Conservation (phyloP, 768 basidiomycete species). For the Coprinopsis marcescibilis region DNA sequence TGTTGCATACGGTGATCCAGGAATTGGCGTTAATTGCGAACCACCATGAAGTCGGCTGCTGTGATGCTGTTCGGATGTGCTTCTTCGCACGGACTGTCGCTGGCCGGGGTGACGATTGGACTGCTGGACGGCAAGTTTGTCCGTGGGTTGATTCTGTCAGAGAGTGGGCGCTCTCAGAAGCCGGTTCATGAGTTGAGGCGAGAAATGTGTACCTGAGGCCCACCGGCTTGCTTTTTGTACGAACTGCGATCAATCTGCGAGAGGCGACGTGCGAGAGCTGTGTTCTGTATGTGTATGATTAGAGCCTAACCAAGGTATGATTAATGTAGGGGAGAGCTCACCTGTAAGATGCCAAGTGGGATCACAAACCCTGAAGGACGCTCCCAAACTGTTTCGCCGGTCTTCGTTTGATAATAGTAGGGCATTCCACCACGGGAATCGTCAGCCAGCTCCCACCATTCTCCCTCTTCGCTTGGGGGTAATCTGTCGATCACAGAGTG, state of each 20-base stretch:
- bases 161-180: conserved; percentile 1
- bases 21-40: conserved; percentile 56
- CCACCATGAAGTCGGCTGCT: conserved; percentile 28
- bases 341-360: conserved; percentile 84
- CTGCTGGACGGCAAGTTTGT: conserved; percentile 9
- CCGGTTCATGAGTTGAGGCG: not conserved
- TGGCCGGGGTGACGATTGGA: conserved; percentile 9
- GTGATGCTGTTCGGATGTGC: conserved; percentile 20
- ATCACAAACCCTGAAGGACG: conserved; percentile 88
- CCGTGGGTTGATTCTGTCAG: conserved; percentile 3
- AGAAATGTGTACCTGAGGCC: not conserved
- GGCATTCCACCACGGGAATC: conserved; percentile 76
- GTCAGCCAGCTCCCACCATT: conserved; percentile 95
- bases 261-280: conserved; percentile 63
- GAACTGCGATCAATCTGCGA: conserved; percentile 38
- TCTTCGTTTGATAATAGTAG: conserved; percentile 94
- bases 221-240: not conserved
- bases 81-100: conserved; percentile 21
- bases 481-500: conserved; percentile 41
- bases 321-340: conserved; percentile 22
- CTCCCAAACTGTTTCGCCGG: conserved; percentile 89
- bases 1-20: conserved; percentile 61
- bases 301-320: conserved; percentile 3
- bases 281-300: conserved; percentile 45
- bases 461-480: conserved; percentile 78